A percentile compares a stretch with the other conserved stretches of the same genome.
Evolutionary conservation across 2,329 filamentous ascomycete genomes (phyloP).

Genomic region (Cladosporium oxysporum): DNA sequence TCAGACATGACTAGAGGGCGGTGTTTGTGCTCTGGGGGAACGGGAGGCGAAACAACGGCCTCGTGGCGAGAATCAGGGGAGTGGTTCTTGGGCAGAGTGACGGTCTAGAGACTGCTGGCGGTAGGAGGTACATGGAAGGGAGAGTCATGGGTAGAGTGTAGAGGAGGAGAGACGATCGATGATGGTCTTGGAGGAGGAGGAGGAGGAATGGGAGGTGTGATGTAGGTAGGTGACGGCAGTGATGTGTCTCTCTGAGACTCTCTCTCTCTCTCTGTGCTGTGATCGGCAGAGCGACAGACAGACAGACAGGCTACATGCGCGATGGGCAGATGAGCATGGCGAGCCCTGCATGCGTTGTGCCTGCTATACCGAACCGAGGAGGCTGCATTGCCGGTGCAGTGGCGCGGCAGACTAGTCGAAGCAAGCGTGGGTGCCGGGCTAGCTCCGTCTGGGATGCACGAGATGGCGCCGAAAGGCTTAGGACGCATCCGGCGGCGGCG

Average conservation of each 20-base stretch:
- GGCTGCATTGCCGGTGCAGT: background rate
- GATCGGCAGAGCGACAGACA: background rate
- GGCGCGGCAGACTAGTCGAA: background rate
- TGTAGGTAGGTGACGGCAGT: background rate
- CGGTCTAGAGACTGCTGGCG: background rate
- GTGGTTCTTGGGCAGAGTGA: background rate
- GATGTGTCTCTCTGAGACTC: background rate
- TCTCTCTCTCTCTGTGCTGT: background rate
- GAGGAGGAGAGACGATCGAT: background rate
- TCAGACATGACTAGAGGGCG: slow-evolving; percentile 2
- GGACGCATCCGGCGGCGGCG: background rate
- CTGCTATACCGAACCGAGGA: background rate
- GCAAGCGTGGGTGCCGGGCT: background rate
- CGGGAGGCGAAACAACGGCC: slow-evolving; percentile 16
- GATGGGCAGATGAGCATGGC: background rate
- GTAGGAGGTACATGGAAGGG: background rate
- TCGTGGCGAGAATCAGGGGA: background rate
- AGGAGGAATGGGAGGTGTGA: background rate
- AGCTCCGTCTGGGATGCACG: background rate
- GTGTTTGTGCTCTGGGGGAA: slow-evolving; percentile 8
- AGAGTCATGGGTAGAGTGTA: background rate
- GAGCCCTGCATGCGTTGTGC: background rate
- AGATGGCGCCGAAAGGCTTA: background rate
- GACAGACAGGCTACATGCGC: background rate
- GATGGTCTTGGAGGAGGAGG: background rate